A percentile compares a stretch with the other conserved stretches of the same genome.
phyloP scores from a whole-genome alignment of 2,329 filamentous ascomycete species.

The Biscogniauxia sp. region DNA sequence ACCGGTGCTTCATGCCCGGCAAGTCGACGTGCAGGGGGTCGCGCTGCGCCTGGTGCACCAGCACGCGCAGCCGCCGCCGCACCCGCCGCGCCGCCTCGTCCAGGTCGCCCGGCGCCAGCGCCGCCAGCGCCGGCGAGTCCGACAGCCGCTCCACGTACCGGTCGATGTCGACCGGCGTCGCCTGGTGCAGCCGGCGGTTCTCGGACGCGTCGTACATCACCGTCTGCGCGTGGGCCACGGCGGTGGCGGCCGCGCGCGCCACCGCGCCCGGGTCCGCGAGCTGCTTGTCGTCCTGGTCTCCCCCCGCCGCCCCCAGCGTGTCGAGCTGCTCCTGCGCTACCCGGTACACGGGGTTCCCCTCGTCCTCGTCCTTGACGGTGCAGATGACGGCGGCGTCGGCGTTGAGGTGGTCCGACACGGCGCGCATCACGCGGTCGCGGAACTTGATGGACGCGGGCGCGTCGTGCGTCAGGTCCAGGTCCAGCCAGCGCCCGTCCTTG shows the following conservation, averaged over 20 bases:
- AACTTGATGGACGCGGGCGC: background rate
- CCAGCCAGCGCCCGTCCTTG: slow-evolving; percentile 5
- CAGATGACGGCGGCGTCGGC: slow-evolving; percentile 4
- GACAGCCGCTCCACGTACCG: background rate
- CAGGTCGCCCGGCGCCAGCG: background rate
- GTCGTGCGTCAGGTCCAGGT: background rate
- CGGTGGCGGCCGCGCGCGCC: too few relatives aligned
- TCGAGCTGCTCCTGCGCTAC: background rate
- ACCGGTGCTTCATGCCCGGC: slow-evolving; percentile 11
- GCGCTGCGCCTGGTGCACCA: background rate
- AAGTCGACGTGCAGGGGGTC: slow-evolving; percentile 6
- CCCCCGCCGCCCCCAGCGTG: background rate
- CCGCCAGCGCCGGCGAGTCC: background rate
- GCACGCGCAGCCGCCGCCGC: background rate
- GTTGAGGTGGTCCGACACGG: slow-evolving; percentile 3
- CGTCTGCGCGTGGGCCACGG: background rate
- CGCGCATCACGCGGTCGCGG: background rate
- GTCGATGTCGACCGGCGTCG: background rate
- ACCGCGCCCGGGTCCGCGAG: background rate
- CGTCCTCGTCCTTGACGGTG: slow-evolving; percentile 4
- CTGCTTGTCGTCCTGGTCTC: background rate
- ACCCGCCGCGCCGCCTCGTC: background rate
- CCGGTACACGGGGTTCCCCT: background rate
- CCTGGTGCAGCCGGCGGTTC: background rate
- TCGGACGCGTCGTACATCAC: background rate